These are phyloP conservation scores for Myxozyma neglecta DNA, from an alignment of 805 yeast genomes.

Conservation along the genomic window DNA sequence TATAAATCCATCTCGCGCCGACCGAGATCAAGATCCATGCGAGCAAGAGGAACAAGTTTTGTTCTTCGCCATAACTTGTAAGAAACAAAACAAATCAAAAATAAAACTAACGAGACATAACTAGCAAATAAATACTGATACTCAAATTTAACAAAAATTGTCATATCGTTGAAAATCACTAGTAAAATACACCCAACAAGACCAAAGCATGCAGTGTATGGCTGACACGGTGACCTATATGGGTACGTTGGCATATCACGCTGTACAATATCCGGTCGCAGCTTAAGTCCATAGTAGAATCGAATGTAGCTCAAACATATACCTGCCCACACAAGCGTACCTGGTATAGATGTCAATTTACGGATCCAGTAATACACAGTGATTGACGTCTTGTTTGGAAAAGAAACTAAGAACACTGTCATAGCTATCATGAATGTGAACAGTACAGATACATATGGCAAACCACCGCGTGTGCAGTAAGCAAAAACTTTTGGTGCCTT, in stretches of 20 bases:
- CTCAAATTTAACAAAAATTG: conserved; percentile 54
- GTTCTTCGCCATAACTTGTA: conserved; percentile 64
- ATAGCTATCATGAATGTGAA: conserved; percentile 48
- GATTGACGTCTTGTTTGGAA: conserved; percentile 24
- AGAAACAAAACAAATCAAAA: conserved; percentile 51
- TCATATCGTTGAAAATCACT: conserved; percentile 60
- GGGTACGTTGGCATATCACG: conserved; percentile 67
- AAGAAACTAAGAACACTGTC: conserved; percentile 28
- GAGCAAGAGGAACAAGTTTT: conserved; percentile 64
- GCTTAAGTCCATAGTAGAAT: conserved; percentile 60
- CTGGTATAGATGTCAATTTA: conserved; percentile 45
- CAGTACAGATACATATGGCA: conserved; percentile 71
- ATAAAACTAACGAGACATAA: conserved; percentile 60
- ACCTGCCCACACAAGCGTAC: conserved; percentile 76
- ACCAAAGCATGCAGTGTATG: conserved; percentile 65
- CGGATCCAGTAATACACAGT: conserved; percentile 34
- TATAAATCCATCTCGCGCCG: conserved; percentile 77
- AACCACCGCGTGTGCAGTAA: conserved; percentile 71
- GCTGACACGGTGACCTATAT: conserved; percentile 68
- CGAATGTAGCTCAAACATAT: conserved; percentile 65
- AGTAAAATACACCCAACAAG: conserved; percentile 53
- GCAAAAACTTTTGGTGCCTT: conserved; percentile 62
- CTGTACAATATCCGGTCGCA: conserved; percentile 63
- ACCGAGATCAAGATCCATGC: conserved; percentile 79
- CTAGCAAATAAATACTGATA: conserved; percentile 69